Base-by-base conservation (phyloP, 805 yeast species). In the Saccharomycopsis javanensis region DNA sequence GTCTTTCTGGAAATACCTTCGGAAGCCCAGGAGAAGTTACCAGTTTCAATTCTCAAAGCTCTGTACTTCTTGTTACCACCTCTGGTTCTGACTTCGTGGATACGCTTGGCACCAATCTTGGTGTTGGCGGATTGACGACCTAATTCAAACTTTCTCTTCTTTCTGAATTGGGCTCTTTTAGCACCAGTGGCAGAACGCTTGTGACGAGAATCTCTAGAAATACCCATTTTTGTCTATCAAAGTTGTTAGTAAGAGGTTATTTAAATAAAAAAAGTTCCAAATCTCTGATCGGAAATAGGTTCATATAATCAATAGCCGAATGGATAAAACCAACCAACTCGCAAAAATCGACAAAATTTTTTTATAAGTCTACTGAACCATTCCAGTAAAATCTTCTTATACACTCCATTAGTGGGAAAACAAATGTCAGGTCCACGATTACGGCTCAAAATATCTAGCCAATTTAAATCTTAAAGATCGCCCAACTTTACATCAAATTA, bases 161-260 rank as follows among this genome's bases (percentile, higher is more conserved):
- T 92, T 89, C 98, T 92, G 96, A 85, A 88, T 80, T 90, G 96
- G 79, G 98, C 98, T 81, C 97, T 90, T 81, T 90, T 91, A 77
- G 99, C 99, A 87, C 99, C 99, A 75, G 99, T 91, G 79, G 95
- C 96, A 72, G 97, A 80, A 81, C 99, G 95, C 88, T 92, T 92
- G 91, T 94, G 99, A 82, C 97, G 97, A 79, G 99, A 92, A 85
- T 94, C 98, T 85, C 99, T 92, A 80, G 98, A 90, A 87, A 92
- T 92, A 91, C 99, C 98, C 99, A 92, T 92, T 78, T 77, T 86
- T 74, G 65, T 57, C 60, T 57, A 62, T 55, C 55, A 50, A 50
- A 38, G 10, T 46, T 50, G 59, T 54, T 58, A 58, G 59, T 55
- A 34, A 16, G n/a, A n/a, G n/a, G n/a, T n/a, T n/a, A n/a, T n/a